Percentiles rank a stretch among this genome's conserved stretches.
These are phyloP conservation scores for Cutaneotrichosporon mucoides DNA, from an alignment of 1,284 basidiomycete genomes.

Conservation along the genomic window DNA sequence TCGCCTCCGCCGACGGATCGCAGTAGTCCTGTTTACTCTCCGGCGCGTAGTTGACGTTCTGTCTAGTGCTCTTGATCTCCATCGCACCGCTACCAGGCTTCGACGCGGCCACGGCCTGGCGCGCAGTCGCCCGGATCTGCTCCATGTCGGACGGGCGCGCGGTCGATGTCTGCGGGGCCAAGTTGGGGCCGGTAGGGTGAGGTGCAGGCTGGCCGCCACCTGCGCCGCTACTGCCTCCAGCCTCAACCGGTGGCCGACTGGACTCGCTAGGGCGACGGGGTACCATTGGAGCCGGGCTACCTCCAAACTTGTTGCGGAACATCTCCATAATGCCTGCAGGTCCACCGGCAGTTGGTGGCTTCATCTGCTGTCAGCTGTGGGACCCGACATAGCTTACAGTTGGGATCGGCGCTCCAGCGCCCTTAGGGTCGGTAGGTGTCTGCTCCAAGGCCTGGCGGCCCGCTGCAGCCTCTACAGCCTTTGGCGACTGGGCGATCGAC, in stretches of 20 bases:
- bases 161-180: conserved; percentile 2
- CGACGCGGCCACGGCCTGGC: conserved; percentile 70
- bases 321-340: neutral
- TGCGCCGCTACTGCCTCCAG: neutral
- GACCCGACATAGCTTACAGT: neutral
- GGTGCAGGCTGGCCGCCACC: neutral
- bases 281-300: neutral
- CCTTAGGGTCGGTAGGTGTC: neutral
- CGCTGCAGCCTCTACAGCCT: neutral
- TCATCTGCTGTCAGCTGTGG: neutral
- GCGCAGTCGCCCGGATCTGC: conserved; percentile 45
- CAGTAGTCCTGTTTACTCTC: conserved; percentile 77
- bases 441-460: neutral
- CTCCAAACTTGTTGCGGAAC: neutral
- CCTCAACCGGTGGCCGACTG: too few relatives aligned
- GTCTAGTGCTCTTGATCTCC: conserved; percentile 58
- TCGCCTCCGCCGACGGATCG: conserved; percentile 67
- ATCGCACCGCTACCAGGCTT: conserved; percentile 44
- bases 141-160: conserved; percentile 26
- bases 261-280: neutral
- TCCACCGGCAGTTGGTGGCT: neutral
- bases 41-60: conserved; percentile 66
- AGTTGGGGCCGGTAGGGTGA: too few relatives aligned
- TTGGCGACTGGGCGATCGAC: neutral
- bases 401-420: neutral